These are phyloP conservation scores for Flaveria sonorensis DNA, from an alignment of 129 eudicot species.

Conservation along the genomic window DNA sequence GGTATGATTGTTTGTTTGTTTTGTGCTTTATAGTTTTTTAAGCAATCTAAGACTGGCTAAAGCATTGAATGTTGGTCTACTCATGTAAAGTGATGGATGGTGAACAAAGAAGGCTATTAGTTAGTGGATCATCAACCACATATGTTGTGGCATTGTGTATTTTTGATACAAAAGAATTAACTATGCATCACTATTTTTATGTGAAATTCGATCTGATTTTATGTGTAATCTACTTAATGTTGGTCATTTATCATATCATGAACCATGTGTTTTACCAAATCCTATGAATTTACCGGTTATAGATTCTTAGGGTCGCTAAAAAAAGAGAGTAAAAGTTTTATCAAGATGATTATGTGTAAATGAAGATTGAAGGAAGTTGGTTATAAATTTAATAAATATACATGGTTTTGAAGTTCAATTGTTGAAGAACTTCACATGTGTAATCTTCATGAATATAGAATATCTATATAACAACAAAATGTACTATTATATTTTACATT, in stretches of 20 bases:
- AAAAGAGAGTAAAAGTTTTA: slow-evolving; percentile 25
- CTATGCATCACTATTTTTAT: background rate
- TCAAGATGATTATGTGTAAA: slow-evolving; percentile 62
- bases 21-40: background rate
- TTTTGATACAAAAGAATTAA: background rate
- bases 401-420: too few relatives aligned
- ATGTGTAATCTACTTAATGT: background rate
- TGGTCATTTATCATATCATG: background rate
- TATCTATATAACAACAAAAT: too few relatives aligned
- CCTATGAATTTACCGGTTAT: too few relatives aligned
- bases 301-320: too few relatives aligned
- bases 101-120: background rate
- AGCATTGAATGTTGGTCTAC: background rate
- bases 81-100: background rate
- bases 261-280: background rate
- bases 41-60: background rate
- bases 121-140: slow-evolving; percentile 4
- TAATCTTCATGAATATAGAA: too few relatives aligned
- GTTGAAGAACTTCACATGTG: too few relatives aligned
- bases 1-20: too few relatives aligned
- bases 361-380: slow-evolving; percentile 71
- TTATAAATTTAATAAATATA: too few relatives aligned
- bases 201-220: background rate
- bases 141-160: background rate
- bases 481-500: too few relatives aligned